These are phyloP conservation scores for Amaranthus palmeri DNA, from an alignment of 148 eudicot genomes.

Conservation along the genomic window DNA sequence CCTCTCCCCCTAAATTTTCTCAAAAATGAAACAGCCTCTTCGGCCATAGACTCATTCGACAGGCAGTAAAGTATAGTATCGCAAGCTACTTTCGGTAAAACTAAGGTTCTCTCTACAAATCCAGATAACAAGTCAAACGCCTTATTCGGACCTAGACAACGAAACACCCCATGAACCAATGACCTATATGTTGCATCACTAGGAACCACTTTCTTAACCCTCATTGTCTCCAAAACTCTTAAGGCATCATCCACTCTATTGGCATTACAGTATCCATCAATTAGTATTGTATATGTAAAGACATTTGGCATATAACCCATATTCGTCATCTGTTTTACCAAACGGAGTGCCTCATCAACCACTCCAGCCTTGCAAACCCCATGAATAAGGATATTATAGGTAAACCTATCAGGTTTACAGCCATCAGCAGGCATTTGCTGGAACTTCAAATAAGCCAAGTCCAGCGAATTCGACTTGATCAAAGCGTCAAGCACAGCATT, in stretches of 20 bases:
- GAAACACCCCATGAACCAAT: constrained; percentile 82
- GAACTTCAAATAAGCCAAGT: constrained; percentile 86
- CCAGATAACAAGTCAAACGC: constrained; percentile 51
- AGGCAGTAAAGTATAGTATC: constrained; percentile 59
- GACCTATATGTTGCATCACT: constrained; percentile 92
- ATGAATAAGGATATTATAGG: constrained; percentile 85
- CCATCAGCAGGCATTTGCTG: constrained; percentile 86
- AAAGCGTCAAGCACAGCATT: constrained; percentile 94
- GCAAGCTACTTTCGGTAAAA: constrained; percentile 55
- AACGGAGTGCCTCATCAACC: constrained; percentile 77
- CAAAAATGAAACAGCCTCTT: constrained; percentile 57
- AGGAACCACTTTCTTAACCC: constrained; percentile 56
- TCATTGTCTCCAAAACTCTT: constrained; percentile 61
- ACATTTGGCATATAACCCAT: constrained; percentile 69
- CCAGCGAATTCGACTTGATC: constrained; percentile 82
- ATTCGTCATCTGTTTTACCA: constrained; percentile 79
- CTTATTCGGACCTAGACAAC: constrained; percentile 41
- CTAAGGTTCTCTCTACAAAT: constrained; percentile 52
- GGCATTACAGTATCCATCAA: constrained; percentile 87
- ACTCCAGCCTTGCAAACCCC: constrained; percentile 97
- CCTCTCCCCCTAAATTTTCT: constrained; percentile 46
- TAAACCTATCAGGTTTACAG: constrained; percentile 84
- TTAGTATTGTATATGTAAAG: constrained; percentile 72
- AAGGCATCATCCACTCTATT: constrained; percentile 72
- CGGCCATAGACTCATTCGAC: constrained; percentile 47